These are phyloP conservation scores for Rheum nobile DNA, from an alignment of 148 eudicot species.

Conservation along the genomic window DNA sequence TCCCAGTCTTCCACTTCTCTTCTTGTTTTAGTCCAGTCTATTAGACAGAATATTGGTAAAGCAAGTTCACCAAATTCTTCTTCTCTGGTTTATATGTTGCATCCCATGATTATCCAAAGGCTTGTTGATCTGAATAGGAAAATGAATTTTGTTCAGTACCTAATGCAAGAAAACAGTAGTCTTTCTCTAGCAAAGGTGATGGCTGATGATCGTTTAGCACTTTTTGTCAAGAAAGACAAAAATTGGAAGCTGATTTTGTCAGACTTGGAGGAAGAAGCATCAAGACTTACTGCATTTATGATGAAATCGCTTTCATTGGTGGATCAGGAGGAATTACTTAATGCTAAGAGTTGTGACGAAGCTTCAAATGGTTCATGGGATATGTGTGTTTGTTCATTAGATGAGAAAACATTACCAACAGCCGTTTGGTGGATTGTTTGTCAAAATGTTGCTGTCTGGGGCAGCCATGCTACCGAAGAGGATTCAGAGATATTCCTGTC, in stretches of 20 bases:
- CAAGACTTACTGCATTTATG: slow-evolving; percentile 45
- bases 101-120: slow-evolving; percentile 72
- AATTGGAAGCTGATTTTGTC: slow-evolving; percentile 28
- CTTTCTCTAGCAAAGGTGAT: slow-evolving; percentile 13
- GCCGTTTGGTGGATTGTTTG: slow-evolving; percentile 79
- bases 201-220: slow-evolving; percentile 24
- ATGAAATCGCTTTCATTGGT: slow-evolving; percentile 31
- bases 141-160: slow-evolving; percentile 50
- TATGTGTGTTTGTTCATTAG: slow-evolving; percentile 43
- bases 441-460: slow-evolving; percentile 69
- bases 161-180: slow-evolving; percentile 29
- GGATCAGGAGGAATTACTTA: slow-evolving; percentile 16
- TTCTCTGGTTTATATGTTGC: slow-evolving; percentile 51
- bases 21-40: slow-evolving; percentile 23
- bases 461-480: slow-evolving; percentile 53
- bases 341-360: slow-evolving; percentile 14
- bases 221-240: slow-evolving; percentile 19
- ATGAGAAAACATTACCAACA: slow-evolving; percentile 46
- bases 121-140: slow-evolving; percentile 76
- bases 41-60: slow-evolving; percentile 28
- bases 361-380: slow-evolving; percentile 28
- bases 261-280: slow-evolving; percentile 57
- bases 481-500: slow-evolving; percentile 53
- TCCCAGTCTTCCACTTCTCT: slow-evolving; percentile 54
- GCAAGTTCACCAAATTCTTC: slow-evolving; percentile 28